phyloP scores from a whole-genome alignment of 2,329 filamentous ascomycete genomes.

The Microascus cirrosus region DNA sequence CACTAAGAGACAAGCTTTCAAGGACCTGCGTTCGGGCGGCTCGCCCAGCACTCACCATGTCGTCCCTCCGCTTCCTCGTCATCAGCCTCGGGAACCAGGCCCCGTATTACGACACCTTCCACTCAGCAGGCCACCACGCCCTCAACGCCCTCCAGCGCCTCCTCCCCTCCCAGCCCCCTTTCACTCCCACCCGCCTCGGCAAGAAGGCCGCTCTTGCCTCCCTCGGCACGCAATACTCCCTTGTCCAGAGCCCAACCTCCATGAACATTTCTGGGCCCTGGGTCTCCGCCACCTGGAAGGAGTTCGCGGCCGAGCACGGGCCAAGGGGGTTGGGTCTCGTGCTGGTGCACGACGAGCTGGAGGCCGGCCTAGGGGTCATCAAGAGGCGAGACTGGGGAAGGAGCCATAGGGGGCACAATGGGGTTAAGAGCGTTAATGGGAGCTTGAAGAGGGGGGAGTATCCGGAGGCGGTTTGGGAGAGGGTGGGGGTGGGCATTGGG shows the following conservation, averaged over 20 bases:
- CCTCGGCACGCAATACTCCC: slow-evolving; percentile 41
- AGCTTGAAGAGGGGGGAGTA: slow-evolving; percentile 21
- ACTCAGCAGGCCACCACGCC: slow-evolving; percentile 77
- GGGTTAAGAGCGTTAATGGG: slow-evolving; percentile 49
- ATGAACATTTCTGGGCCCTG: slow-evolving; percentile 82
- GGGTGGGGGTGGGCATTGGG: slow-evolving; percentile 81
- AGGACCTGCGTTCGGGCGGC: too few relatives aligned
- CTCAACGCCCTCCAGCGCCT: slow-evolving; percentile 48
- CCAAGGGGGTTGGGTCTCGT: slow-evolving; percentile 38
- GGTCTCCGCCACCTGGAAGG: slow-evolving; percentile 53
- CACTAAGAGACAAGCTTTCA: too few relatives aligned
- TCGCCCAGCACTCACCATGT: background rate
- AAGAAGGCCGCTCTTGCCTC: slow-evolving; percentile 40
- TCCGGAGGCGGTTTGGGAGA: slow-evolving; percentile 30
- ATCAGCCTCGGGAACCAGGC: slow-evolving; percentile 80
- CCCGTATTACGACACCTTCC: slow-evolving; percentile 65
- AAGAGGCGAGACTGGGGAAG: slow-evolving; percentile 49
- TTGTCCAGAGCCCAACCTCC: slow-evolving; percentile 62
- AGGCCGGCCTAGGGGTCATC: slow-evolving; percentile 58
- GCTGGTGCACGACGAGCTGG: slow-evolving; percentile 82
- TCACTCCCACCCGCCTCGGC: slow-evolving; percentile 34
- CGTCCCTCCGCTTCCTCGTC: slow-evolving; percentile 47
- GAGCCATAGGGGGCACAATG: slow-evolving; percentile 64
- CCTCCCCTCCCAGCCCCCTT: slow-evolving; percentile 35
- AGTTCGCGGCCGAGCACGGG: slow-evolving; percentile 30